These are phyloP conservation scores for Triticum timopheevii DNA, from an alignment of 176 grass and related monocot genomes.

Conservation along the genomic window DNA sequence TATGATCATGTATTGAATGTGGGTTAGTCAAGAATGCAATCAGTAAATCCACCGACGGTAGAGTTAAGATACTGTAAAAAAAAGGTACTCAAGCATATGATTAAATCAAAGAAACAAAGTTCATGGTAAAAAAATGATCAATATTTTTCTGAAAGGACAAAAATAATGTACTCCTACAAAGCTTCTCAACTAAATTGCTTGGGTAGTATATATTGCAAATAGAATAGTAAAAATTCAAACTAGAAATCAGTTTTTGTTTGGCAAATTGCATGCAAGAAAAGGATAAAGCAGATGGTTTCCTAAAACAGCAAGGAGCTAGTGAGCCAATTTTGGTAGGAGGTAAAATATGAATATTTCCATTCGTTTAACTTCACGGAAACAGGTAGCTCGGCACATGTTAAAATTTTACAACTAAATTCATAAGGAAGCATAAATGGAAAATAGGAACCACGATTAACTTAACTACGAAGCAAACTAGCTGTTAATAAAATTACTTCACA, in stretches of 20 bases:
- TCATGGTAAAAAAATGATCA: constrained; percentile 2
- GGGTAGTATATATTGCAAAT: neutral
- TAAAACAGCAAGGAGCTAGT: neutral
- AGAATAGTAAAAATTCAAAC: neutral
- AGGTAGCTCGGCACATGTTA: neutral
- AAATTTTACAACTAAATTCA: constrained; percentile 19
- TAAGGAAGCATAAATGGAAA: constrained; percentile 5
- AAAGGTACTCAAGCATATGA: neutral
- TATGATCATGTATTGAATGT: neutral
- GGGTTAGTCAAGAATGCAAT: constrained; percentile 16
- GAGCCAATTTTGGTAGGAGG: neutral
- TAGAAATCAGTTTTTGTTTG: neutral
- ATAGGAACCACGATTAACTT: neutral
- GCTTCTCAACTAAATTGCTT: neutral
- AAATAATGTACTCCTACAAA: neutral
- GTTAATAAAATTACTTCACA: constrained; percentile 24
- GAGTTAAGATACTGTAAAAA: constrained; percentile 12
- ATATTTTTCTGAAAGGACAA: neutral
- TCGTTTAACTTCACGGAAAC: neutral
- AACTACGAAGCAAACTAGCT: constrained; percentile 1
- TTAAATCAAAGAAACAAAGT: neutral
- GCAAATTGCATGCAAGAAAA: neutral
- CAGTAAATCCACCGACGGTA: constrained; percentile 7
- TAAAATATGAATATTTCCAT: constrained; percentile 3
- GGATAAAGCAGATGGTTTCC: neutral